A percentile compares a stretch with the other conserved stretches of the same genome.
These are phyloP conservation scores for Saccharum spontaneum DNA, from an alignment of 176 grass and related monocot genomes.

Conservation along the genomic window DNA sequence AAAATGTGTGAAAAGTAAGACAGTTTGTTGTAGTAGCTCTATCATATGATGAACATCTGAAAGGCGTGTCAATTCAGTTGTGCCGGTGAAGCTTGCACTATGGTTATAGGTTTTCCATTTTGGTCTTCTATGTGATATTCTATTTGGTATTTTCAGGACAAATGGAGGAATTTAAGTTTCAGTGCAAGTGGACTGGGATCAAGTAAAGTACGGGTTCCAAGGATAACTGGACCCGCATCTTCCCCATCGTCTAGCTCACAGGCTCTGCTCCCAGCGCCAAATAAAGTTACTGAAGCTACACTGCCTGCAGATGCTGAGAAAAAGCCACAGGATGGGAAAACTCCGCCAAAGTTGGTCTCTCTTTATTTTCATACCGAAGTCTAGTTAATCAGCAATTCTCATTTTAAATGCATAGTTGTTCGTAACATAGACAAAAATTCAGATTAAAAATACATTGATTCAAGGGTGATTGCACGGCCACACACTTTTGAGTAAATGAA, in stretches of 20 bases:
- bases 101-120: conserved; percentile 10
- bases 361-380: conserved; percentile 26
- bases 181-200: conserved; percentile 82
- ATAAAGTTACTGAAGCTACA: conserved; percentile 37
- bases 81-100: not conserved
- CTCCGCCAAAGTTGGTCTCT: conserved; percentile 48
- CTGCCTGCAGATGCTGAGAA: conserved; percentile 45
- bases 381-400: conserved; percentile 26
- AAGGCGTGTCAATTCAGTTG: conserved; percentile 12
- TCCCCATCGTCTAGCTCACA: conserved; percentile 33
- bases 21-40: not conserved
- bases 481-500: not conserved
- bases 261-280: conserved; percentile 9
- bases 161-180: conserved; percentile 99
- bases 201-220: conserved; percentile 68
- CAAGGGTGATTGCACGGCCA: conserved; percentile 19
- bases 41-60: conserved; percentile 19
- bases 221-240: conserved; percentile 41
- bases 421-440: not conserved
- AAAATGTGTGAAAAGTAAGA: conserved; percentile 25
- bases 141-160: conserved; percentile 61
- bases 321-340: conserved; percentile 52
- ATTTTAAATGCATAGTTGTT: conserved; percentile 3
- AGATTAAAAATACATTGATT: conserved; percentile 5
- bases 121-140: conserved; percentile 5